Evolutionary conservation across 371 early-diverging fungal genomes (phyloP).

Genomic region (Haplosporangium sp.): DNA sequence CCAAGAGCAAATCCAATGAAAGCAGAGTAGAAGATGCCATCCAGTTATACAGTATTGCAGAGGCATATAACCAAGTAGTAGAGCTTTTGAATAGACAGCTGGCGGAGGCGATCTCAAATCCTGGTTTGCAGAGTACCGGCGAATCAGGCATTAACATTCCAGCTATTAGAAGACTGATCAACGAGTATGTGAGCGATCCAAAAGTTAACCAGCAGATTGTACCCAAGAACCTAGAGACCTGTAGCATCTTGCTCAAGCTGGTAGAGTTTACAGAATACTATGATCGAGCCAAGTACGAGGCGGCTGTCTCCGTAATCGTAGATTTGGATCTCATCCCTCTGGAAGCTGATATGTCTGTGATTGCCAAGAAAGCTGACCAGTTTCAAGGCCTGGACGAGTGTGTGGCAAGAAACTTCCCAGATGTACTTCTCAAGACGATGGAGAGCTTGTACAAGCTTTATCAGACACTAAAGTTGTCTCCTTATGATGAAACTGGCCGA

Average conservation of each 20-base stretch:
- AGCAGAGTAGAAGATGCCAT: conserved; percentile 82
- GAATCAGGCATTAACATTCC: conserved; percentile 33
- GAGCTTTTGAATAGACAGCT: conserved; percentile 81
- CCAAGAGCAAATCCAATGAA: conserved; percentile 72
- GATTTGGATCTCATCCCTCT: conserved; percentile 72
- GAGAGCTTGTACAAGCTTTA: conserved; percentile 73
- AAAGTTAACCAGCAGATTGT: conserved; percentile 47
- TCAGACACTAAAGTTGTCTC: conserved; percentile 60
- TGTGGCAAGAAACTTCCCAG: conserved; percentile 82
- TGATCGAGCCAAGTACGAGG: conserved; percentile 63
- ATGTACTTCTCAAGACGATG: conserved; percentile 80
- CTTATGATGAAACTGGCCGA: conserved; percentile 59
- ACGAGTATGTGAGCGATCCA: conserved; percentile 61
- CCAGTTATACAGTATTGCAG: conserved; percentile 78
- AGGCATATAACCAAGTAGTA: conserved; percentile 83
- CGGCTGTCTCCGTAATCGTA: conserved; percentile 64
- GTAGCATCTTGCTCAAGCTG: conserved; percentile 65
- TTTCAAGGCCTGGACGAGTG: conserved; percentile 75
- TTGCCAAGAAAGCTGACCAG: conserved; percentile 72
- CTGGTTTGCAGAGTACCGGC: conserved; percentile 28
- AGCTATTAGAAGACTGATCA: conserved; percentile 55
- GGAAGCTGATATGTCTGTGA: conserved; percentile 62
- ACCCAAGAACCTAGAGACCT: conserved; percentile 58
- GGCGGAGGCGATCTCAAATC: conserved; percentile 70
- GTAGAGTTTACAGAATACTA: conserved; percentile 67